Base-by-base conservation (phyloP, 140 eudicot genomes). In the Erigeron philadelphicus region DNA sequence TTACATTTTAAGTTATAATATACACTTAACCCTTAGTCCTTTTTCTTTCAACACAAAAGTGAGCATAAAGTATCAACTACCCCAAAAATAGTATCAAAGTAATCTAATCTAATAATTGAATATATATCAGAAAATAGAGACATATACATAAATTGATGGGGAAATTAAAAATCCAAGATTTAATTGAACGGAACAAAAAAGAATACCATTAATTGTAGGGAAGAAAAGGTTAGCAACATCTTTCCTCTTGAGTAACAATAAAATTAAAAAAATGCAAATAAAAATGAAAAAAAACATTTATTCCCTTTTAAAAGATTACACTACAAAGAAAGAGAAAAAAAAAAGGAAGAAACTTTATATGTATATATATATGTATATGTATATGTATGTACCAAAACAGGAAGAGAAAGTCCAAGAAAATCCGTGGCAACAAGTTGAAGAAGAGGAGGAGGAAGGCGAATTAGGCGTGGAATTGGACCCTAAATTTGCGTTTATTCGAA, bases 331-430 rank as follows among this genome's bases (percentile, higher is more conserved):
- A n/a, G n/a, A n/a, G n/a, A n/a, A 0, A 8, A 64, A 5, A 64
- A 54, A 11, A 21, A 52, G 53, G 45, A 76, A 9, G 61, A 68
- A 66, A 70, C 64, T 56, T 49, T 42, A 70, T 23, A 5, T 1
- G 10, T 13, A 7, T 21, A 2, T 15, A 16, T 9, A 21, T 21
- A 21, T 21, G 1, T 21, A 21, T 21, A 21, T 21, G 25, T 54
- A 58, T 46, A 58, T 31, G 38, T 31, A 31, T 31, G 38, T 66
- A 78, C 78, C 82, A 60, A 80, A 79, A 63, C 77, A 72, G 11
- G 71, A 43, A 57, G 76, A 81, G 82, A 76, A 72, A 82, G 77
- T 81, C 83, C 82, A 82, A 17, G 61, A 64, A 49, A 72, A 66
- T 25, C 85, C 78, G 35, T 47, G 87, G 45, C 72, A 81, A 57